Conservation (phyloP, 1,284 basidiomycete species). For the Rhodotorula sp. region DNA sequence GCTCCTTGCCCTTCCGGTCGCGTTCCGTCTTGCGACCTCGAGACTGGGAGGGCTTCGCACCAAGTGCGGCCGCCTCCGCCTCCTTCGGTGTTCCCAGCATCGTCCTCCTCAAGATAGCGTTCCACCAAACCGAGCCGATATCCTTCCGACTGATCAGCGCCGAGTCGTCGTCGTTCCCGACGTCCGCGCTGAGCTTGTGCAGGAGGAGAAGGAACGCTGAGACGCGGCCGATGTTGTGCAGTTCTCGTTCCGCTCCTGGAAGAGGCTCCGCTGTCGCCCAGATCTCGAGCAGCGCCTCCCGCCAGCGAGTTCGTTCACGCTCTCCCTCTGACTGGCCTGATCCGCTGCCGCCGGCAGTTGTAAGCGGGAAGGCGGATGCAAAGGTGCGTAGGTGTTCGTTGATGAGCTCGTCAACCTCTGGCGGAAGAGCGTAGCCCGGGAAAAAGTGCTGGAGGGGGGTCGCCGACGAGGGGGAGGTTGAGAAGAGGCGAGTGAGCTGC, state of each 20-base stretch:
- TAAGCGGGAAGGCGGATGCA: constrained; percentile 22
- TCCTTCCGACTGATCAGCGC: constrained; percentile 32
- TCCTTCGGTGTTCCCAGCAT: constrained; percentile 35
- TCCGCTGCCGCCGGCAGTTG: not conserved
- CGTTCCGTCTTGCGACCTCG: constrained; percentile 19
- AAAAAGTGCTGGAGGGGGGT: constrained; percentile 14
- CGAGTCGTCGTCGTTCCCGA: constrained; percentile 34
- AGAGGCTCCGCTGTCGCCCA: constrained; percentile 31
- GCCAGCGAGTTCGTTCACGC: constrained; percentile 29
- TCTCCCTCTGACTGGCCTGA: constrained; percentile 24
- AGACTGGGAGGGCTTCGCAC: constrained; percentile 4
- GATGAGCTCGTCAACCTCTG: constrained; percentile 15
- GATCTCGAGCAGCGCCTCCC: constrained; percentile 33
- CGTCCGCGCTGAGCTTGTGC: constrained; percentile 28
- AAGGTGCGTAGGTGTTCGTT: constrained; percentile 25
- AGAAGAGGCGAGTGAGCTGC: constrained; percentile 19
- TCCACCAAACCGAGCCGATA: constrained; percentile 37
- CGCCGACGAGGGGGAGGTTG: constrained; percentile 1
- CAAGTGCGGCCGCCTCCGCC: too few relatives aligned
- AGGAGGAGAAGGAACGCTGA: constrained; percentile 34
- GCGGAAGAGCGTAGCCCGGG: constrained; percentile 19
- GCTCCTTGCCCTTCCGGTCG: constrained; percentile 29
- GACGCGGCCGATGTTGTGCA: constrained; percentile 23
- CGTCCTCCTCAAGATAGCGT: constrained; percentile 24
- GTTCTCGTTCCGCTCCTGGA: constrained; percentile 33